Percentiles rank a stretch among this genome's conserved stretches.
These are phyloP conservation scores for Beauveria sp. DNA, from an alignment of 2,329 filamentous ascomycete species.

Conservation along the genomic window DNA sequence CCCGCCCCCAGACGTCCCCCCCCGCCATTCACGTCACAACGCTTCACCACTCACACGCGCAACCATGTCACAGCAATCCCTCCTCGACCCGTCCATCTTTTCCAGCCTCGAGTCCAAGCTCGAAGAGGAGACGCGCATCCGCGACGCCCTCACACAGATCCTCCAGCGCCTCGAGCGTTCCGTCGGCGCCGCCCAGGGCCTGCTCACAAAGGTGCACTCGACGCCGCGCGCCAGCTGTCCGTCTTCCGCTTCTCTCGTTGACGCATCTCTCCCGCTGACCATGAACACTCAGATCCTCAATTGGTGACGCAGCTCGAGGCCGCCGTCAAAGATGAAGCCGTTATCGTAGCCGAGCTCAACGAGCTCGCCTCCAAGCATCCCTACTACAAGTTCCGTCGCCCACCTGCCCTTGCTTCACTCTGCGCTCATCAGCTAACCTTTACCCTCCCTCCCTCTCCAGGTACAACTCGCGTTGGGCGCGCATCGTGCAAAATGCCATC, in stretches of 20 bases:
- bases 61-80: conserved; percentile 27
- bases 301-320: conserved; percentile 65
- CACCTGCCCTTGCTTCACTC: not conserved
- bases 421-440: not conserved
- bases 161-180: conserved; percentile 76
- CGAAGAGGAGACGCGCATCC: conserved; percentile 75
- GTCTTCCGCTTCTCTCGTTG: conserved; percentile 16
- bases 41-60: not conserved
- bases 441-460: conserved; percentile 26
- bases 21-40: not conserved
- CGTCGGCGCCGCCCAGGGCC: conserved; percentile 71
- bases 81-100: conserved; percentile 74
- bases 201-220: conserved; percentile 83
- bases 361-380: conserved; percentile 74
- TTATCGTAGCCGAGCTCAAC: conserved; percentile 62
- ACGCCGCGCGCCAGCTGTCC: conserved; percentile 58
- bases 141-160: conserved; percentile 77
- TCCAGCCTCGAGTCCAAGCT: conserved; percentile 80
- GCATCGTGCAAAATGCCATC: conserved; percentile 74
- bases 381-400: conserved; percentile 74
- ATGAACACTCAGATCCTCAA: conserved; percentile 45
- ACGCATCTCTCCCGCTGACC: not conserved
- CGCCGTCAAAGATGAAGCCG: conserved; percentile 64
- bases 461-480: conserved; percentile 79
- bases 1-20: not conserved